Base-by-base conservation (phyloP, 305 asterid genomes). In the Solanum hybrid region DNA sequence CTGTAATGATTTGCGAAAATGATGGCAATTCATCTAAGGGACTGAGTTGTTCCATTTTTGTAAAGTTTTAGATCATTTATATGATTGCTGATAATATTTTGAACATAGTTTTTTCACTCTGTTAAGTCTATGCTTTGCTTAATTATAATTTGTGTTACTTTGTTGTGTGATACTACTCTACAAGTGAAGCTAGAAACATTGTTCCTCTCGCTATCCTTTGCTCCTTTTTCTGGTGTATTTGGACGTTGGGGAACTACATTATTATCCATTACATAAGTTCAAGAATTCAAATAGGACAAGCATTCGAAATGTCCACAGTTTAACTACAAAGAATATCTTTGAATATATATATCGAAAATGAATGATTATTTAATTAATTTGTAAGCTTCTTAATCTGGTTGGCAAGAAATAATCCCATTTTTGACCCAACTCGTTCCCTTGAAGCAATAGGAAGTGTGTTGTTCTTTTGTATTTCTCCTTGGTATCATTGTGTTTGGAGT, bases 361-460 rank as follows among this genome's bases (percentile, higher is more conserved):
- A 46, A 46, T 0, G 24, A 20, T 42, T 4, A 4, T 12, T 17
- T 17, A 56, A 56, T 56, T 5, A 56, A 56, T 6, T 17, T 56
- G 26, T 60, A 60, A 60, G 96, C 97, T 95, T 93, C 94, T 42
- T 88, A 90, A 95, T 95, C 96, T 95, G 95, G 95, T 93, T 90
- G 91, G 40, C 86, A 72, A 92, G 64, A 92, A 90, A 87, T 20
- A 24, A 1, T 16, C 7, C 35, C 1, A 46, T 91, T 92, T 87
- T 92, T 82, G 75, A 91, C 97, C 85, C 34, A 37, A 79, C 86
- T 95, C 94, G 95, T 93, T 94, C 97, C 94, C 97, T 94, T 73
- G 96, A 94, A 79, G 86, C 86, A 79, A 94, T 0, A 95, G 9
- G 34, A n/a, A 22, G 24, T n/a, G 94, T 94, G 95, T 87, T 90